Evolutionary conservation across 768 basidiomycete species (phyloP).

Genomic region (Lactarius hengduanensis): DNA sequence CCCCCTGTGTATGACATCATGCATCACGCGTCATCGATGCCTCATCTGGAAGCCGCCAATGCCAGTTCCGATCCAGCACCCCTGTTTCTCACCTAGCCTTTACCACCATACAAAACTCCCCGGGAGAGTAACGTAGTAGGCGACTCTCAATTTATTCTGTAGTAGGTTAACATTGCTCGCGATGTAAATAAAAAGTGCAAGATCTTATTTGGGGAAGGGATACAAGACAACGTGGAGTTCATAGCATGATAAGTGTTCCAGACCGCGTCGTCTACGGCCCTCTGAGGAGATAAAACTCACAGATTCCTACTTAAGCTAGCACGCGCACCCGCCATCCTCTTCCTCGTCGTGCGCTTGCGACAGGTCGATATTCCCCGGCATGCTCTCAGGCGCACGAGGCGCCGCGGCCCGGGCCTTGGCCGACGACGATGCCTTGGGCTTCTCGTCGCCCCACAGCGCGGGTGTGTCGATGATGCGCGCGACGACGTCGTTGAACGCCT

Average conservation of each 20-base stretch:
- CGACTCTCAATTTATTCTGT: neutral
- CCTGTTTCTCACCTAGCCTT: too few species aligned
- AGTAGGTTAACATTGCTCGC: neutral
- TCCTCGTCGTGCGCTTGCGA: slow-evolving; percentile 27
- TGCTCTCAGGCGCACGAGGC: slow-evolving; percentile 28
- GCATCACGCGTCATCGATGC: too few species aligned
- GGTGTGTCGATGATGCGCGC: slow-evolving; percentile 80
- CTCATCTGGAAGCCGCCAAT: too few species aligned
- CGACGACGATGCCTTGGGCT: slow-evolving; percentile 28
- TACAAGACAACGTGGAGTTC: neutral
- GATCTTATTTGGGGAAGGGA: neutral
- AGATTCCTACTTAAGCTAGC: slow-evolving; percentile 28
- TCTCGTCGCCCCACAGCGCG: slow-evolving; percentile 57
- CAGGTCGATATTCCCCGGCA: slow-evolving; percentile 47
- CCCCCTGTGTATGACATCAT: too few species aligned
- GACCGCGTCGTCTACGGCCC: neutral
- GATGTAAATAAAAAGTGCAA: too few species aligned
- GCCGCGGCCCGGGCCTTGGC: slow-evolving; percentile 21
- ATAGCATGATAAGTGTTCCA: neutral
- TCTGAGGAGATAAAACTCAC: neutral
- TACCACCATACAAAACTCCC: too few species aligned
- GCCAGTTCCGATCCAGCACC: too few species aligned
- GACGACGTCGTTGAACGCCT: slow-evolving; percentile 68
- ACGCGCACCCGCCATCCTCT: slow-evolving; percentile 35
- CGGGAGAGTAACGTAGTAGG: too few species aligned